Evolutionary conservation across 352 stramenopile species (phyloP).

Genomic region (Phytophthora chlamydospora): DNA sequence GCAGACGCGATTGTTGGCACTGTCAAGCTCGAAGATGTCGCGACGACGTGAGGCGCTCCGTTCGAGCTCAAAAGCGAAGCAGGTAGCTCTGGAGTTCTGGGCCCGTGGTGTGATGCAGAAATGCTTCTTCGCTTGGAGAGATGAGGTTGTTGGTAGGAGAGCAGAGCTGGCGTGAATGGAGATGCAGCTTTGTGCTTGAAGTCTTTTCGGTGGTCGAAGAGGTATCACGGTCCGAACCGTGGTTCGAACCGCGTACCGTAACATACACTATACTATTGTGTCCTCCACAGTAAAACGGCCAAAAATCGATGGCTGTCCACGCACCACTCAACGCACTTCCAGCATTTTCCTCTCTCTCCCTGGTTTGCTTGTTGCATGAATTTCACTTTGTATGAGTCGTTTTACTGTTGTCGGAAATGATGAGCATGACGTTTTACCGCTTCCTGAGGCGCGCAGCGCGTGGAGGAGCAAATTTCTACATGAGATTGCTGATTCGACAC

Average conservation of each 20-base stretch:
- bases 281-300: conserved; percentile 14
- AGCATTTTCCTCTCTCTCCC: not conserved
- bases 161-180: conserved; percentile 5
- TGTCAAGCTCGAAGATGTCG: conserved; percentile 10
- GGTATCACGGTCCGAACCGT: conserved; percentile 26
- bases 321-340: not conserved
- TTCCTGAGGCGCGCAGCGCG: conserved; percentile 42
- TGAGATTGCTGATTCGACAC: conserved; percentile 56
- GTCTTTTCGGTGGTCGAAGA: conserved; percentile 29
- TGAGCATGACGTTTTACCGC: conserved; percentile 41
- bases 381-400: not conserved
- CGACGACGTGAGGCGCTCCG: not conserved
- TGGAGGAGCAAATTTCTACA: conserved; percentile 60
- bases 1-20: not conserved
- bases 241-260: conserved; percentile 26
- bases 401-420: conserved; percentile 37
- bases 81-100: conserved; percentile 30
- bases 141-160: not conserved
- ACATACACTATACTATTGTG: conserved; percentile 11
- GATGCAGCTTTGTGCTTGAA: too few relatives aligned
- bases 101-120: conserved; percentile 16
- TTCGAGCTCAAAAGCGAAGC: conserved; percentile 1
- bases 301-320: conserved; percentile 10
- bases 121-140: conserved; percentile 20
- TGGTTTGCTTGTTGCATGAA: not conserved